Base-by-base conservation (phyloP, 192 early-diverging fungal species). In the Obelidium mucronatum region DNA sequence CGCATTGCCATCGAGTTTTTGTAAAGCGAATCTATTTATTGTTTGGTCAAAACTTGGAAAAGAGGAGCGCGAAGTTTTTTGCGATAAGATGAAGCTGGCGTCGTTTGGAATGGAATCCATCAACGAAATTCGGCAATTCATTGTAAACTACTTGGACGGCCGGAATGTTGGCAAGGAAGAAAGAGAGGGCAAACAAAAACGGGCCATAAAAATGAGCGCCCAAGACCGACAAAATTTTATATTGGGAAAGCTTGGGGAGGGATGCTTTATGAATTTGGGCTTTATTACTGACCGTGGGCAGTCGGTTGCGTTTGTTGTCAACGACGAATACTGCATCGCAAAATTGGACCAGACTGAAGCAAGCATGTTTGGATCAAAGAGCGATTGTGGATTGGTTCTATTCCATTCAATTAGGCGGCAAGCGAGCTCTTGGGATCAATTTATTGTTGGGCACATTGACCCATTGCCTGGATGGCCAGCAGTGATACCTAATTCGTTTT, bases 191-290 rank as follows among this genome's bases (percentile, higher is more conserved):
- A 54, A 15, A 8, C 13, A 48, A 15, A 19, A 48, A 48, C 11
- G 19, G 19, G 44, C 44, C 19, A 19, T 48, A 6, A 19, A 48
- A 48, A 48, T 48, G 44, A 19, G 19, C 19, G 44, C 44, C 8
- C 19, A 15, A 15, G 8, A 6, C 44, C 8, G 44, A 19, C 44
- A 48, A 8, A 24, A 64, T 24, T 76, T 76, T 36, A 76, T 76
- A 26, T 30, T 76, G 8, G 62, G 37, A 8, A 63, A 76, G 15
- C 75, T 76, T 53, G 54, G 33, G 17, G 39, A 37, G 24, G 75
- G 64, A 15, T 76, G 54, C 40, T 76, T 76, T 36, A 76, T 53
- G 39, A 52, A 76, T 34, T 26, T 76, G 17, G 59, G 73, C 19
- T 65, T 40, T 48, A 24, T 44, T 6, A 60, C 19, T n/a, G n/a